Evolutionary conservation across 345 rosid genomes (phyloP), one percentile per base, ranked within the genome.

Genomic region (Syzygium grande): DNA sequence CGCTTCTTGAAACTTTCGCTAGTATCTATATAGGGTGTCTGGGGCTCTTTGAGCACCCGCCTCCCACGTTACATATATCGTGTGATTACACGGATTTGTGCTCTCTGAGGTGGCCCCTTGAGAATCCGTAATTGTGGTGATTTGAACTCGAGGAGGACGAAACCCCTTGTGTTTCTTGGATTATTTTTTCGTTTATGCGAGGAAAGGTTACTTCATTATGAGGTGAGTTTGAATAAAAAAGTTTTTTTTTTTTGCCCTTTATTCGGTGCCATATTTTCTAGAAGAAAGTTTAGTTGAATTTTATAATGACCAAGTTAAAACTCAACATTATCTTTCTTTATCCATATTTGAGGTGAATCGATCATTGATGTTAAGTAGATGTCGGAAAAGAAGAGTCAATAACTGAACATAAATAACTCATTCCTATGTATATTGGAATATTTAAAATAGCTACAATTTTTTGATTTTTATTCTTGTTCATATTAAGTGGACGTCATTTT

Each of bases 141-240:
- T 30, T 52, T 15, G 17, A 15, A 52, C 54, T 52, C 19, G 5
- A 14, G 54, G 16, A 52, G 17, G 54, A 52, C 17, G 17, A 52
- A 52, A 15, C 19, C 34, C 38, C 19, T n/a, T 61, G 0, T 6
- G 34, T n/a, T 61, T n/a, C 30, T n/a, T 61, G 34, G 73, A 61
- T 3, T 25, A 61, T 0, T 61, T 5, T 61, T 0, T n/a, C 73
- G 0, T 61, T 61, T 13, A 14, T 6, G 73, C 15, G 34, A 61
- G 73, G 34, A 61, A n/a, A 61, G n/a, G 21, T 61, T n/a, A 61
- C 29, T n/a, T 61, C 34, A 14, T 3, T 0, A 17, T n/a, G 19
- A 6, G 34, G 0, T 29, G 0, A 61, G 34, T 6, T n/a, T 61
- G 38, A 61, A 61, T 61, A 61, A n/a, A 14, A 1, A n/a, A 6